A percentile compares a stretch with the other conserved stretches of the same genome.
phyloP scores from a whole-genome alignment of 345 rosid genomes.

The Rhodamnia rubescens region DNA sequence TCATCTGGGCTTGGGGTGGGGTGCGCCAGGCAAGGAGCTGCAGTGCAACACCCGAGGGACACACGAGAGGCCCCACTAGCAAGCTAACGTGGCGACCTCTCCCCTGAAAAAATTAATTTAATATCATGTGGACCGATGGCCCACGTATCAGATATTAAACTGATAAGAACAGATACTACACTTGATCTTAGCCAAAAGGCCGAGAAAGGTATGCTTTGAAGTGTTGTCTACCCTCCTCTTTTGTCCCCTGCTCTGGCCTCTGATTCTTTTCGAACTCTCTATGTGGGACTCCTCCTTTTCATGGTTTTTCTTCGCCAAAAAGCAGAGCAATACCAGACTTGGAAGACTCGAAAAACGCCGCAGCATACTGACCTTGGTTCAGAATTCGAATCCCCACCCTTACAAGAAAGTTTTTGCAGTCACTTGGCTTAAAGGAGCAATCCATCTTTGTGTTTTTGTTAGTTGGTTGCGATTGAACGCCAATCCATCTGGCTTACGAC shows the following conservation, averaged over 20 bases:
- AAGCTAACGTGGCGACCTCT: not conserved
- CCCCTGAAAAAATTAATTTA: constrained; percentile 20
- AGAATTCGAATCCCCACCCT: too few species aligned
- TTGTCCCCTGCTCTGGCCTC: not conserved
- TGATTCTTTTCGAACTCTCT: too few species aligned
- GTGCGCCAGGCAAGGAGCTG: not conserved
- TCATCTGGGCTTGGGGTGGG: not conserved
- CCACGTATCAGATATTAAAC: constrained; percentile 48
- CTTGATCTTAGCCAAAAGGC: constrained; percentile 66
- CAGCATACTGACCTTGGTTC: too few species aligned
- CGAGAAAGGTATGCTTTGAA: constrained; percentile 32
- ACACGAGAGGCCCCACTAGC: not conserved
- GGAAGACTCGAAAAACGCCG: too few species aligned
- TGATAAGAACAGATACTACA: constrained; percentile 57
- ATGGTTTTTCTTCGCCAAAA: too few species aligned
- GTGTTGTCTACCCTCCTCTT: fast-evolving
- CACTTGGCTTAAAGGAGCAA: too few species aligned
- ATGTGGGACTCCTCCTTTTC: too few species aligned
- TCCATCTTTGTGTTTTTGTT: too few species aligned
- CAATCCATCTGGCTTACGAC: too few species aligned
- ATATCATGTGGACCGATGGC: constrained; percentile 27
- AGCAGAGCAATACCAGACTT: too few species aligned
- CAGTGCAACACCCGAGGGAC: not conserved
- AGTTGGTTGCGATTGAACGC: too few species aligned
- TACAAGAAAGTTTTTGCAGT: too few species aligned